Percentiles rank a stretch among this genome's conserved stretches.
These are phyloP conservation scores for Rosa rugosa DNA, from an alignment of 306 rosid species.

Conservation along the genomic window DNA sequence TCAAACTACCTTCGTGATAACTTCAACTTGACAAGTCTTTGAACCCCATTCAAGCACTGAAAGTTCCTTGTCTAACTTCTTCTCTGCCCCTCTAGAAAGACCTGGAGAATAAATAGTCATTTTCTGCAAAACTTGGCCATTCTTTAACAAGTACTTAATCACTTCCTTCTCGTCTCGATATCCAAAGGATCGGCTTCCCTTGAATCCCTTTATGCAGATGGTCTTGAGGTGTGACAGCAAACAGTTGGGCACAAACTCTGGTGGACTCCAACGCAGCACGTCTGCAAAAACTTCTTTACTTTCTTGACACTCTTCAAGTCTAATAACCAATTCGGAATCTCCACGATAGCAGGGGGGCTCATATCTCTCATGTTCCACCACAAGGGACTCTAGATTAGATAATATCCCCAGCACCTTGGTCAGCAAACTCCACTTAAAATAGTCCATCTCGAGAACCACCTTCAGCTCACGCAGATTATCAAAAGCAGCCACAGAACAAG, in stretches of 20 bases:
- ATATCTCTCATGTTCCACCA: not conserved
- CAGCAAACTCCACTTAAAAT: not conserved
- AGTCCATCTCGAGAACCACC: not conserved
- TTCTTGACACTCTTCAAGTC: not conserved
- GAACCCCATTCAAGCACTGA: not conserved
- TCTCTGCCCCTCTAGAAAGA: not conserved
- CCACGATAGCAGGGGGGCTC: not conserved
- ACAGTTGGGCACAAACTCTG: not conserved
- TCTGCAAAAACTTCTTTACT: not conserved
- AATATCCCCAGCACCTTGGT: not conserved
- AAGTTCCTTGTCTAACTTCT: not conserved
- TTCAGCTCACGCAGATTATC: not conserved
- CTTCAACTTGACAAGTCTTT: not conserved
- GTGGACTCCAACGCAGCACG: not conserved
- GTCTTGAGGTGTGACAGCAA: constrained; percentile 8
- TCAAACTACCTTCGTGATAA: no score
- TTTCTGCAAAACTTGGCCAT: not conserved
- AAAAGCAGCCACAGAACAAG: not conserved
- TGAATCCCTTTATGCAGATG: not conserved
- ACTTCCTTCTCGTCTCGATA: not conserved
- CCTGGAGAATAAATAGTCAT: not conserved
- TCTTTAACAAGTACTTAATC: not conserved
- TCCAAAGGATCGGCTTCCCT: not conserved
- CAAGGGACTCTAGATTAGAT: not conserved
- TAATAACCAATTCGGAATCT: not conserved